A percentile compares a stretch with the other conserved stretches of the same genome.
Evolutionary conservation across 164 flowering plant genomes (phyloP).

Genomic region (Vitis labrusca): DNA sequence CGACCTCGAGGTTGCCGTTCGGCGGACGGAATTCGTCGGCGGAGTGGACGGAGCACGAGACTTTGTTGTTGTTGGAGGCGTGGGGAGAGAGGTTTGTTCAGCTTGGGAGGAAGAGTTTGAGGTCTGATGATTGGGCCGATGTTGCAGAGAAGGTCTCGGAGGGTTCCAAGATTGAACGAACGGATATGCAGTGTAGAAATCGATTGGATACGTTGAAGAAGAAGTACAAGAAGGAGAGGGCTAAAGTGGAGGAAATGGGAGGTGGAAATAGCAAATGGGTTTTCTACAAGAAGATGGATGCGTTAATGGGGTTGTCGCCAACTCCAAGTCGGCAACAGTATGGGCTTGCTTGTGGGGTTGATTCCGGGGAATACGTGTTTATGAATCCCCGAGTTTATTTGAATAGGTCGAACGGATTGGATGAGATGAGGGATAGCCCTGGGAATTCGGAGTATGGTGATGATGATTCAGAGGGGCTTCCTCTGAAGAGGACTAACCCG

Average conservation of each 20-base stretch:
- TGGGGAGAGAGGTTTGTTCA: conserved; percentile 90
- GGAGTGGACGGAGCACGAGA: conserved; percentile 72
- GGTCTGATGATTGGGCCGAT: conserved; percentile 85
- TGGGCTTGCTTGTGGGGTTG: conserved; percentile 86
- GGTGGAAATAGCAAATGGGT: conserved; percentile 54
- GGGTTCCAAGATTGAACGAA: conserved; percentile 34
- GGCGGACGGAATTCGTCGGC: conserved; percentile 22
- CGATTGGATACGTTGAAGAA: conserved; percentile 76
- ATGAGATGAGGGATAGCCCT: conserved; percentile 93
- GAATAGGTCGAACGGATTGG: conserved; percentile 71
- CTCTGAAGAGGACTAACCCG: not conserved
- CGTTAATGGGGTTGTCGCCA: conserved; percentile 27
- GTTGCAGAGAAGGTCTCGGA: conserved; percentile 78
- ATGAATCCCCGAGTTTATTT: conserved; percentile 72
- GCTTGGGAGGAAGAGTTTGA: conserved; percentile 78
- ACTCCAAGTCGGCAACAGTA: conserved; percentile 17
- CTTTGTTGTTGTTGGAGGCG: conserved; percentile 58
- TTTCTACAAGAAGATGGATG: conserved; percentile 83
- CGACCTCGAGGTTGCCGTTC: conserved; percentile 10
- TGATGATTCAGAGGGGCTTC: conserved; percentile 8
- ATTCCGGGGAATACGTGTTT: conserved; percentile 90
- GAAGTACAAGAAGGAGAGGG: conserved; percentile 82
- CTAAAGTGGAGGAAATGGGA: conserved; percentile 38
- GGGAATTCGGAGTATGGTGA: conserved; percentile 48
- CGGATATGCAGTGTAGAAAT: conserved; percentile 66